These are phyloP conservation scores for Barnettozyma vustinii DNA, from an alignment of 805 yeast genomes.

Conservation along the genomic window DNA sequence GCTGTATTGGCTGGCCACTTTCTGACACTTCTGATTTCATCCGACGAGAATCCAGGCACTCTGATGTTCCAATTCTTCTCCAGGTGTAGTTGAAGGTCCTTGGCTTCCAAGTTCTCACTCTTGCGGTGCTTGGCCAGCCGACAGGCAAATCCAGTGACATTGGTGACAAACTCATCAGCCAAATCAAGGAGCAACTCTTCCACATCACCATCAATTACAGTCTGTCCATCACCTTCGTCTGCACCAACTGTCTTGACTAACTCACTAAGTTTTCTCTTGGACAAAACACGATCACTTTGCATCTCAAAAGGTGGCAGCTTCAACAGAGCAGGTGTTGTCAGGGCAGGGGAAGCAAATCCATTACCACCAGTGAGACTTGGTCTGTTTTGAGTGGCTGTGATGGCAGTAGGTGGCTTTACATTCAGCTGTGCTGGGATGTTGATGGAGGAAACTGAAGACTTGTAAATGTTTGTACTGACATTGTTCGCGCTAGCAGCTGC, in stretches of 20 bases:
- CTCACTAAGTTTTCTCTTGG: constrained; percentile 86
- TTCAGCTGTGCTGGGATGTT: constrained; percentile 68
- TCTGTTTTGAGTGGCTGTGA: constrained; percentile 59
- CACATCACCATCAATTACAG: constrained; percentile 90
- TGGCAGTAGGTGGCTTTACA: constrained; percentile 61
- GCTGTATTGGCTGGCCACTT: constrained; percentile 62
- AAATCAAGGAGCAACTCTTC: constrained; percentile 86
- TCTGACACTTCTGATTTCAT: constrained; percentile 76
- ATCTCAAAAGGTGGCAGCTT: constrained; percentile 80
- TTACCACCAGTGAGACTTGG: constrained; percentile 85
- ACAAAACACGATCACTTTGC: constrained; percentile 75
- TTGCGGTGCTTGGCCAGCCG: constrained; percentile 92
- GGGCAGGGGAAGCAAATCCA: constrained; percentile 62
- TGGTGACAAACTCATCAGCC: constrained; percentile 91
- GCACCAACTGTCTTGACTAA: constrained; percentile 76
- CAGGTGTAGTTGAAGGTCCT: constrained; percentile 86
- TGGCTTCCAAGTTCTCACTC: constrained; percentile 78
- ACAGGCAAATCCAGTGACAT: constrained; percentile 91
- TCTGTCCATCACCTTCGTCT: constrained; percentile 88
- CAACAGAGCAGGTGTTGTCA: constrained; percentile 70
- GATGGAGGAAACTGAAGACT: constrained; percentile 49
- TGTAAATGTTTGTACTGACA: constrained; percentile 29
- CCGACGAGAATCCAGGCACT: constrained; percentile 89
- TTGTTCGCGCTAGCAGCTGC: constrained; percentile 22
- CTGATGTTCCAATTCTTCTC: constrained; percentile 94